These are phyloP conservation scores for Calonectria hawksworthii DNA, from an alignment of 2,329 filamentous ascomycete species.

Conservation along the genomic window DNA sequence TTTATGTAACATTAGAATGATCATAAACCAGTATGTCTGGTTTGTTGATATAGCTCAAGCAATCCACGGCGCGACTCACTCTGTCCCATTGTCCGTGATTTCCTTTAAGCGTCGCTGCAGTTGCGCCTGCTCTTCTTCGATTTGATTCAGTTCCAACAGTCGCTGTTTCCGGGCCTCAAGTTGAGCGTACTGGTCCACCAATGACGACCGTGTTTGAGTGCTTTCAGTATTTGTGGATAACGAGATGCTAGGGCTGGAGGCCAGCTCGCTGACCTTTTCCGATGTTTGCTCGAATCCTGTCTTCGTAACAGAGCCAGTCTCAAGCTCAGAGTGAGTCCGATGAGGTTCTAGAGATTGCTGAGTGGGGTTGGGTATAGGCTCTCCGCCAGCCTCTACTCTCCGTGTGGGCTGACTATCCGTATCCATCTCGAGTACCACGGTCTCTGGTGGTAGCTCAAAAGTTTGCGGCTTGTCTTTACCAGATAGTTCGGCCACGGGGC, in stretches of 20 bases:
- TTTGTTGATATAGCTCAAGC: not conserved
- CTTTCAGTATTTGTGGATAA: not conserved
- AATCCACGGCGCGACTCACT: not conserved
- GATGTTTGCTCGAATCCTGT: not conserved
- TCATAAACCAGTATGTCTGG: not conserved
- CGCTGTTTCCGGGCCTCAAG: not conserved
- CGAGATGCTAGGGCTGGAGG: not conserved
- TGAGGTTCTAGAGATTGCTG: not conserved
- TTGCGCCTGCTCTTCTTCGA: not conserved
- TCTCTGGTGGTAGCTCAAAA: not conserved
- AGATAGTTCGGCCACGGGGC: not conserved
- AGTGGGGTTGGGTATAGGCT: not conserved
- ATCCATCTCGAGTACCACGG: not conserved
- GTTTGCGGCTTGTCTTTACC: not conserved
- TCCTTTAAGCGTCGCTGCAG: not conserved
- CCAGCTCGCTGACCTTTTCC: not conserved
- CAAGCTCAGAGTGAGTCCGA: not conserved
- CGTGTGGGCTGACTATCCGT: not conserved
- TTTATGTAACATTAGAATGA: not conserved
- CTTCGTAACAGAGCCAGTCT: not conserved
- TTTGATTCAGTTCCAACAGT: not conserved
- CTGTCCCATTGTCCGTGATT: not conserved
- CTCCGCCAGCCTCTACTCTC: not conserved
- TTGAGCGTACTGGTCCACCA: not conserved
- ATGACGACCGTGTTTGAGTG: not conserved